A percentile compares a stretch with the other conserved stretches of the same genome.
Evolutionary conservation across 768 basidiomycete genomes (phyloP).

Genomic region (Terana coerulea): DNA sequence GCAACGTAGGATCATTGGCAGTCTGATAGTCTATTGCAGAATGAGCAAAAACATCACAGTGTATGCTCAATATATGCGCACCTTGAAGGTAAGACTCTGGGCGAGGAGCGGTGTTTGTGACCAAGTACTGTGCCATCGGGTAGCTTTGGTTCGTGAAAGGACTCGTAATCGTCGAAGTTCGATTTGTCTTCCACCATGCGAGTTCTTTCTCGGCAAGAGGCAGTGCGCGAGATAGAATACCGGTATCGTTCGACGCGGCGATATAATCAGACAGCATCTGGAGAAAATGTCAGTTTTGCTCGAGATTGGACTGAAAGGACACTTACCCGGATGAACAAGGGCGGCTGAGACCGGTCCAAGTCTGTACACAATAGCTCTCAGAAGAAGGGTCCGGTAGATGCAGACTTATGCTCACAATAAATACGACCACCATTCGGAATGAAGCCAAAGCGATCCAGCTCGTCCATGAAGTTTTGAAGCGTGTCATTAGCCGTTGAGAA

Average conservation of each 20-base stretch:
- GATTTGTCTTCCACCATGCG: slow-evolving; percentile 76
- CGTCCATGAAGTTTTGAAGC: slow-evolving; percentile 94
- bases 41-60: not conserved
- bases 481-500: slow-evolving; percentile 70
- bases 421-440: slow-evolving; percentile 93
- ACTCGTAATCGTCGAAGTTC: slow-evolving; percentile 61
- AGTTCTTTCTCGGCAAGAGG: slow-evolving; percentile 86
- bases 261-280: slow-evolving; percentile 93
- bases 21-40: slow-evolving; percentile 65
- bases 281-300: not conserved
- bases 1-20: slow-evolving; percentile 58
- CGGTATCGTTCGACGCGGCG: slow-evolving; percentile 59
- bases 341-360: slow-evolving; percentile 89
- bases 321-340: slow-evolving; percentile 83
- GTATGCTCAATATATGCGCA: slow-evolving; percentile 22
- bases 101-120: slow-evolving; percentile 80
- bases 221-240: slow-evolving; percentile 77
- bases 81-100: slow-evolving; percentile 79
- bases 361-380: slow-evolving; percentile 37
- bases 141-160: slow-evolving; percentile 68
- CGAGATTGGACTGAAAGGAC: slow-evolving; percentile 43
- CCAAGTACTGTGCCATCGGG: slow-evolving; percentile 68
- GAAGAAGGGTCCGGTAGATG: not conserved
- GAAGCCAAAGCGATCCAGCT: slow-evolving; percentile 80
- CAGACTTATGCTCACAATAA: slow-evolving; percentile 55